phyloP scores from a whole-genome alignment of 345 rosid species.

The Salix koriyanagi region DNA sequence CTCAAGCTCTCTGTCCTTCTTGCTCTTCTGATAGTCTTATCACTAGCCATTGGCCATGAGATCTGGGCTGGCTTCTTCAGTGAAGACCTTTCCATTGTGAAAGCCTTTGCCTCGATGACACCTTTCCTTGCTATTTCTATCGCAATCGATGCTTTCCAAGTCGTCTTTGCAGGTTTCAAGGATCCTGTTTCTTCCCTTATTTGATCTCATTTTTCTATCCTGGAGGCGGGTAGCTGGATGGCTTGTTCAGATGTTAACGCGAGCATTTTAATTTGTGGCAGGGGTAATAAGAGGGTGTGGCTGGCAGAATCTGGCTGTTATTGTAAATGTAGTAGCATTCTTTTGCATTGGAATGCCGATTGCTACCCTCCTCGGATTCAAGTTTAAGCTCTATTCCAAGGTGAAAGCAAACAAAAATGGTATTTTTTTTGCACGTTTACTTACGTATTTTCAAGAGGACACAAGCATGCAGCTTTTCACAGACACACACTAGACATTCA shows the following conservation, averaged over 20 bases:
- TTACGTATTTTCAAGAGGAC: too few relatives aligned
- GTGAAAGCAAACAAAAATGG: constrained; percentile 16
- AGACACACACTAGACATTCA: too few relatives aligned
- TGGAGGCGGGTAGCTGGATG: background rate
- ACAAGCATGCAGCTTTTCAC: too few relatives aligned
- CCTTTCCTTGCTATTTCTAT: constrained; percentile 58
- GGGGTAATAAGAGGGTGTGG: constrained; percentile 81
- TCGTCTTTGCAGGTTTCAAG: constrained; percentile 54
- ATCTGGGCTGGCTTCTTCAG: constrained; percentile 62
- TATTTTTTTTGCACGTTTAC: too few relatives aligned
- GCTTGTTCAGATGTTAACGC: background rate
- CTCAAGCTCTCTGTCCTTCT: constrained; percentile 38
- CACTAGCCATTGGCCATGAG: constrained; percentile 47
- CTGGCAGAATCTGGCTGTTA: constrained; percentile 59
- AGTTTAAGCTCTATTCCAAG: constrained; percentile 46
- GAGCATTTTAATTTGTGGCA: background rate
- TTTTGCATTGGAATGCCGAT: constrained; percentile 50
- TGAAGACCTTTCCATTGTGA: constrained; percentile 31
- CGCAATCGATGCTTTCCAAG: constrained; percentile 55
- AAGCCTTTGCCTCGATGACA: constrained; percentile 46
- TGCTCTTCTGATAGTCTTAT: constrained; percentile 38
- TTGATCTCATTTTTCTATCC: background rate
- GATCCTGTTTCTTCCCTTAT: too few relatives aligned
- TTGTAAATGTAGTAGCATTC: constrained; percentile 51
- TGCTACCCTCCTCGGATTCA: constrained; percentile 48